Percentiles rank a stretch among this genome's conserved stretches.
Conservation (phyloP, 1,284 basidiomycete genomes). For the Microbotryomycetes sp. region DNA sequence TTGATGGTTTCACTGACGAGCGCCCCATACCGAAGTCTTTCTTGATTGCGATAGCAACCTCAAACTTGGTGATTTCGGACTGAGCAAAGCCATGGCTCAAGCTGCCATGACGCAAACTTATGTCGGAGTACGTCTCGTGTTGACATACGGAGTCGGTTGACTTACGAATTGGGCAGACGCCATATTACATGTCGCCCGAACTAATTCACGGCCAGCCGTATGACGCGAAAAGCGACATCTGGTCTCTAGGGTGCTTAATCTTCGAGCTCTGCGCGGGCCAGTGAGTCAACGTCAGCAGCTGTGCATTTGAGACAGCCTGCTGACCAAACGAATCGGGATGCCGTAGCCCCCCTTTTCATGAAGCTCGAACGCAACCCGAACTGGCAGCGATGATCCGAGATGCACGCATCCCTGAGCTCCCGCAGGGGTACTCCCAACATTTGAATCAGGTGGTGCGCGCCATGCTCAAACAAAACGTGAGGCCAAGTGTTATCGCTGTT, state of each 20-base stretch:
- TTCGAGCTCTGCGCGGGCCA: slow-evolving; percentile 89
- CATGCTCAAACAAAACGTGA: slow-evolving; percentile 77
- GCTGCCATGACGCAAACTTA: slow-evolving; percentile 90
- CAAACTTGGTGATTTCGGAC: slow-evolving; percentile 92
- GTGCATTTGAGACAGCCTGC: not conserved
- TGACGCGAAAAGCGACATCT: slow-evolving; percentile 95
- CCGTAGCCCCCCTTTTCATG: slow-evolving; percentile 68
- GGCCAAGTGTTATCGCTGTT: too few relatives aligned
- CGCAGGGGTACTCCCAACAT: slow-evolving; percentile 67
- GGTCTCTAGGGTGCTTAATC: slow-evolving; percentile 92
- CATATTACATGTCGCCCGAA: slow-evolving; percentile 98
- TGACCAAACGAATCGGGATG: not conserved
- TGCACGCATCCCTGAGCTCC: slow-evolving; percentile 76
- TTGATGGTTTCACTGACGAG: not conserved
- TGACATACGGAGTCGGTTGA: not conserved
- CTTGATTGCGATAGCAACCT: slow-evolving; percentile 68
- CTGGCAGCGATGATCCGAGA: slow-evolving; percentile 74
- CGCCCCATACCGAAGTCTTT: slow-evolving; percentile 54
- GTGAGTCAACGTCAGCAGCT: slow-evolving; percentile 38
- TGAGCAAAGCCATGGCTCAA: slow-evolving; percentile 82
- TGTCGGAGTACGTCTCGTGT: slow-evolving; percentile 64
- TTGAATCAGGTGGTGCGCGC: slow-evolving; percentile 67
- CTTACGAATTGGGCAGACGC: slow-evolving; percentile 61
- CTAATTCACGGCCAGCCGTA: slow-evolving; percentile 93
- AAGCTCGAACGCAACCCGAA: slow-evolving; percentile 79